Base-by-base conservation (phyloP, 1,284 basidiomycete species). In the Xerocomus nothofagi region DNA sequence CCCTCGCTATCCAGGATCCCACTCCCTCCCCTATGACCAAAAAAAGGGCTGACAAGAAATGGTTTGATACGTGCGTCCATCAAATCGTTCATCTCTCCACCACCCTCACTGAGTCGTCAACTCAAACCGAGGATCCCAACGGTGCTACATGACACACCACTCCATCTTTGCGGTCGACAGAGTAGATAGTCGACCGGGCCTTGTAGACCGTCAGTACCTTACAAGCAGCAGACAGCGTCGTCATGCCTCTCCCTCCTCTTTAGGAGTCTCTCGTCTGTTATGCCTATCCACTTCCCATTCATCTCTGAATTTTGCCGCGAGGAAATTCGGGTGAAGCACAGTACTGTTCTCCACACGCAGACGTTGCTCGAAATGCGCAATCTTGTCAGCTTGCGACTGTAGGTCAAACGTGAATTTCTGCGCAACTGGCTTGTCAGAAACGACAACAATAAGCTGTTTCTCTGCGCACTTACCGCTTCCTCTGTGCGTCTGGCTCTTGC, bases 381-480 rank as follows among this genome's bases (percentile, higher is more conserved):
- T 84, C 66, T 85, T 88, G 55, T 89, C 85, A 14, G 74, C 73
- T 48, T 85, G 79, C 0, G 74, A 76, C 64, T 87, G 84, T n/a
- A 90, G 66, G 64, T 88, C 83, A 58, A 90, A 90, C 0, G 74
- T 70, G 29, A 73, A 70, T 50, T 73, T 75, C 87, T 89, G 59
- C n/a, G 43, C 8, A 29, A 7, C 24, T 29, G 23, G 6, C 17
- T 31, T n/a, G 57, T 53, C 54, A 54, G 54, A 26, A 37, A 32
- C 38, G 5, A 30, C 24, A 34, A 37, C n/a, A 17, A 27, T 3
- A 14, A 44, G 1, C 29, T 34, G 37, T 44, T 32, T 31, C 38
- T 15, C 2, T 0, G 31, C 44, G 23, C 34, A 65, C 79, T 57
- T 47, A 87, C 86, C 44, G 74, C 71, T 59, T 84, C 81, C 33